Evolutionary conservation across 495 filamentous ascomycete genomes (phyloP).

Genomic region (Cladorrhinum samala): DNA sequence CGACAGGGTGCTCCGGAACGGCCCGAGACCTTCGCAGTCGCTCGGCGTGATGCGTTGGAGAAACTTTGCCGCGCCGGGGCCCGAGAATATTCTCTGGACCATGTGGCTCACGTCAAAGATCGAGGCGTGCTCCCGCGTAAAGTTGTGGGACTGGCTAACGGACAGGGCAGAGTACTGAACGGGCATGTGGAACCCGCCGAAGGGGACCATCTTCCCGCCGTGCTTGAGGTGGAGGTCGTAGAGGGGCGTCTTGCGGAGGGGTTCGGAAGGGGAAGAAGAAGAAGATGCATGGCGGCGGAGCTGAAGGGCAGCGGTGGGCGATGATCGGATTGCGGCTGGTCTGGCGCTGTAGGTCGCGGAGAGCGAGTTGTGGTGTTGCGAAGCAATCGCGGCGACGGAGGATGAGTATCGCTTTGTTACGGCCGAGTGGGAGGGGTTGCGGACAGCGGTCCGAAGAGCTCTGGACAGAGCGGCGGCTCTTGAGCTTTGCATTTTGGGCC

Average conservation of each 20-base stretch:
- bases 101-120: constrained; percentile 86
- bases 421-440: no score
- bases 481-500: no score
- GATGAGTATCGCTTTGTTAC: no score
- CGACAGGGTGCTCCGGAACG: constrained; percentile 66
- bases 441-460: no score
- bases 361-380: no score
- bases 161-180: constrained; percentile 73
- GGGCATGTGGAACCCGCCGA: constrained; percentile 90
- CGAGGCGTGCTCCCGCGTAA: constrained; percentile 79
- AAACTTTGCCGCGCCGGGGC: constrained; percentile 70
- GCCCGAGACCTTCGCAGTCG: constrained; percentile 38
- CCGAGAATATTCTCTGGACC: constrained; percentile 62
- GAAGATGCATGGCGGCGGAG: constrained; percentile 22
- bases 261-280: constrained; percentile 27
- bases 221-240: constrained; percentile 73
- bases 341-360: neutral
- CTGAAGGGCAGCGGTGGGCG: neutral
- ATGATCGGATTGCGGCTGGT: neutral
- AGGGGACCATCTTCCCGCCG: constrained; percentile 94
- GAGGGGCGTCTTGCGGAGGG: constrained; percentile 65
- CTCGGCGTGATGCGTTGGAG: constrained; percentile 76
- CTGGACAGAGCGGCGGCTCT: no score
- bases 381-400: no score
- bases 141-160: constrained; percentile 74